phyloP scores from a whole-genome alignment of 2,329 filamentous ascomycete genomes.

The Ceratocystis ficicola region DNA sequence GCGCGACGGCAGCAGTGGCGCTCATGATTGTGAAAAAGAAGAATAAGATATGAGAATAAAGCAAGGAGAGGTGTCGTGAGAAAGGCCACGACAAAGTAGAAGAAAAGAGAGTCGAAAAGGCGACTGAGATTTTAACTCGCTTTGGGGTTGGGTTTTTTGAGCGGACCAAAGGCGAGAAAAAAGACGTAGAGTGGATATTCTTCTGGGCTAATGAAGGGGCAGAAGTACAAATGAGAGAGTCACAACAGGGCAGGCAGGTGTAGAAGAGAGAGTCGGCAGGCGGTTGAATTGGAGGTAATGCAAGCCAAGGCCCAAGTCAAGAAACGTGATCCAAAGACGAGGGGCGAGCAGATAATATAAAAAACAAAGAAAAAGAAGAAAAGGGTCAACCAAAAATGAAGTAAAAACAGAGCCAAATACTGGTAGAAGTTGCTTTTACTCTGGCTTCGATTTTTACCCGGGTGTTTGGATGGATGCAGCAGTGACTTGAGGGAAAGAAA shows the following conservation, averaged over 20 bases:
- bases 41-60: background rate
- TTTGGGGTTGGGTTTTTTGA: background rate
- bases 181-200: no score
- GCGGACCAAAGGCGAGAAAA: background rate
- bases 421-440: background rate
- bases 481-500: slow-evolving; percentile 1
- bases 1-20: slow-evolving; percentile 19
- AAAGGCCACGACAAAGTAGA: background rate
- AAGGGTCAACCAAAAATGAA: background rate
- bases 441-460: background rate
- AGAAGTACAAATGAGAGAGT: slow-evolving; percentile 6
- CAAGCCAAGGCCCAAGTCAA: no score
- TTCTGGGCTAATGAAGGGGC: background rate
- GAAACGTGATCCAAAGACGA: background rate
- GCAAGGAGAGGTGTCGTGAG: slow-evolving; percentile 1
- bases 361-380: background rate
- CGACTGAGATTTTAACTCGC: background rate
- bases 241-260: background rate
- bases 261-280: background rate
- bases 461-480: background rate
- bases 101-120: background rate
- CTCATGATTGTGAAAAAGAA: slow-evolving; percentile 18
- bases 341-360: background rate
- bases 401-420: background rate
- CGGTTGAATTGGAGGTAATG: no score